These are phyloP conservation scores for Daldinia loculata DNA, from an alignment of 495 filamentous ascomycete species.

Conservation along the genomic window DNA sequence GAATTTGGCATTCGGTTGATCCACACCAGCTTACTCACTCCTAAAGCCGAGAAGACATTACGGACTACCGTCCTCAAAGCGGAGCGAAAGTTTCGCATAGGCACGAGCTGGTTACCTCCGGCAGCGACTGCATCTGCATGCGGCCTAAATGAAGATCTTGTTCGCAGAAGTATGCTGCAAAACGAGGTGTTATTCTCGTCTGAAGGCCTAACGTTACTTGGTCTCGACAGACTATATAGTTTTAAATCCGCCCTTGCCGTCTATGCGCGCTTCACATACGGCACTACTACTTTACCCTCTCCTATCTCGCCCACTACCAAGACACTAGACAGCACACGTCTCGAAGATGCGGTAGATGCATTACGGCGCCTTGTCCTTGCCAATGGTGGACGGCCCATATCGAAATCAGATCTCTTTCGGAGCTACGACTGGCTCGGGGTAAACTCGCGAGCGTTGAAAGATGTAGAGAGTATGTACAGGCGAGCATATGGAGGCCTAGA, in stretches of 20 bases:
- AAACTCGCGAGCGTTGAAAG: slow-evolving; percentile 60
- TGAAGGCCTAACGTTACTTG: slow-evolving; percentile 72
- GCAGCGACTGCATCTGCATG: slow-evolving; percentile 48
- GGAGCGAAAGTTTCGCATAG: slow-evolving; percentile 55
- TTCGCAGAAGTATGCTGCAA: slow-evolving; percentile 71
- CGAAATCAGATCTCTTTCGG: slow-evolving; percentile 65
- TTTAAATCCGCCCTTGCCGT: slow-evolving; percentile 72
- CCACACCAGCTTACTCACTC: slow-evolving; percentile 45
- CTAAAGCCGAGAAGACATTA: slow-evolving; percentile 52
- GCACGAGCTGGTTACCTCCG: slow-evolving; percentile 53
- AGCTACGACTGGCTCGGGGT: slow-evolving; percentile 71
- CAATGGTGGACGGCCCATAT: slow-evolving; percentile 65
- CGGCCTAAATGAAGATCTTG: slow-evolving; percentile 59
- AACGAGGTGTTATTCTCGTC: slow-evolving; percentile 75
- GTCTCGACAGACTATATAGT: slow-evolving; percentile 76
- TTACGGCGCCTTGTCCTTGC: slow-evolving; percentile 69
- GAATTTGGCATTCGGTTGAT: slow-evolving; percentile 53
- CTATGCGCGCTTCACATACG: slow-evolving; percentile 52
- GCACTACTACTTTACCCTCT: slow-evolving; percentile 22
- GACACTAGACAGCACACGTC: slow-evolving; percentile 59
- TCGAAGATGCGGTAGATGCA: slow-evolving; percentile 65
- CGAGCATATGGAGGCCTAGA: slow-evolving; percentile 59
- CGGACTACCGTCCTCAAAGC: slow-evolving; percentile 53
- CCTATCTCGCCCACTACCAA: slow-evolving; percentile 48
- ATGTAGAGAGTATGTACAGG: slow-evolving; percentile 66